Base-by-base conservation (phyloP, 1,284 basidiomycete genomes). In the Trametes pubescens region DNA sequence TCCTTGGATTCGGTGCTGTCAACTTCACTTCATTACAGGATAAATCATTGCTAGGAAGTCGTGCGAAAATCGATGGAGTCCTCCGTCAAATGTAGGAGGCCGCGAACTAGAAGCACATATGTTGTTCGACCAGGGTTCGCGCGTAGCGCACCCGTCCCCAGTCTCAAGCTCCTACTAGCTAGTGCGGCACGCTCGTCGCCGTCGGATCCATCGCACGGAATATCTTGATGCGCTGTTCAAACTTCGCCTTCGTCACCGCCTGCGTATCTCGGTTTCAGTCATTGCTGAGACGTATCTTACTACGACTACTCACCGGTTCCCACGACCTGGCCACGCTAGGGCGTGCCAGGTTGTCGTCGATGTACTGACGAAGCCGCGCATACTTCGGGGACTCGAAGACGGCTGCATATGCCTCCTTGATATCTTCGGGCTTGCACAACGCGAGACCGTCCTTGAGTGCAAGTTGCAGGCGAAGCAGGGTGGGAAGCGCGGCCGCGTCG, bases 401-500 rank as follows among this genome's bases (percentile, higher is more conserved):
- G 6, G 26, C 47, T 1, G 14, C 14, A 32, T 32, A 8, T 5
- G 47, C 47, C 13, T 48, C 47, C 44, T 65, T 70, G 34, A 54
- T 59, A 0, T 75, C 77, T 35, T 77, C 65, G 1, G 75, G 79
- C 29, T 53, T 59, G 0, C 68, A 62, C n/a, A 48, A 67, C 8
- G 77, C 79, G 11, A 77, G 9, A 16, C 77, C 76, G 48, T 78
- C 72, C 47, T 65, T 60, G 22, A 74, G 58, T 51, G 65, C 21
- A 11, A 75, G 5, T n/a, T 70, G 57, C 29, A 77, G 32, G 18
- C 80, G 72, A 43, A 65, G 74, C 7, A 80, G 21, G 71, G 79
- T 77, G 4, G 81, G 78, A 7, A 75, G 69, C 18, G 85, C 71
- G 0, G 84, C 82, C 10, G 82, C 81, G 62, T 89, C 87, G 2